A percentile compares a stretch with the other conserved stretches of the same genome.
Conservation (phyloP, 495 filamentous ascomycete species). For the Bathelium albidoporum region DNA sequence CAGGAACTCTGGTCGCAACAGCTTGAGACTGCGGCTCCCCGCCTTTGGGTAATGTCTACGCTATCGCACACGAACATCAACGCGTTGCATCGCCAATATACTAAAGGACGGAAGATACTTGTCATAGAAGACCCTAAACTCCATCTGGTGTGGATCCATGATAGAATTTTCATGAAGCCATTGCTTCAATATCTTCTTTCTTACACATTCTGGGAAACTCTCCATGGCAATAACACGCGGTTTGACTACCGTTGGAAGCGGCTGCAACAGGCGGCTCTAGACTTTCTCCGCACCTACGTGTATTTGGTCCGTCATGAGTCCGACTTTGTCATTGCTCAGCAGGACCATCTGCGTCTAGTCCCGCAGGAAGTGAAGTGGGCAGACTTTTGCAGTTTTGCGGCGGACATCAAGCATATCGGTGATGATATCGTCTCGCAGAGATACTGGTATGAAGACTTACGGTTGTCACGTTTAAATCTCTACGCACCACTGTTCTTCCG, state of each 20-base stretch:
- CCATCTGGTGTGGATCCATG: conserved; percentile 45
- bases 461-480: conserved; percentile 36
- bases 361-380: conserved; percentile 16
- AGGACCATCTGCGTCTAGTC: conserved; percentile 20
- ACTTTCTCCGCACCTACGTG: conserved; percentile 32
- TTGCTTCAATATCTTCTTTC: conserved; percentile 40
- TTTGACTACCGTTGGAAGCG: not conserved
- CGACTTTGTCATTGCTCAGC: conserved; percentile 33
- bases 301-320: conserved; percentile 27
- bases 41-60: conserved; percentile 32
- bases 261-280: conserved; percentile 20
- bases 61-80: conserved; percentile 23
- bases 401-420: not conserved
- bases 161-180: conserved; percentile 45
- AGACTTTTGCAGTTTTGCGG: conserved; percentile 23
- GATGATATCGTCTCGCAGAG: conserved; percentile 19
- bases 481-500: not conserved
- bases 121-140: conserved; percentile 38
- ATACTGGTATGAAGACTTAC: conserved; percentile 38
- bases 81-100: conserved; percentile 34
- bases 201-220: conserved; percentile 34
- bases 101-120: conserved; percentile 37
- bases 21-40: conserved; percentile 14
- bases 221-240: conserved; percentile 15
- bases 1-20: conserved; percentile 1